Base-by-base conservation (phyloP, 164 flowering plant genomes). In the Magnolia changhungtana region DNA sequence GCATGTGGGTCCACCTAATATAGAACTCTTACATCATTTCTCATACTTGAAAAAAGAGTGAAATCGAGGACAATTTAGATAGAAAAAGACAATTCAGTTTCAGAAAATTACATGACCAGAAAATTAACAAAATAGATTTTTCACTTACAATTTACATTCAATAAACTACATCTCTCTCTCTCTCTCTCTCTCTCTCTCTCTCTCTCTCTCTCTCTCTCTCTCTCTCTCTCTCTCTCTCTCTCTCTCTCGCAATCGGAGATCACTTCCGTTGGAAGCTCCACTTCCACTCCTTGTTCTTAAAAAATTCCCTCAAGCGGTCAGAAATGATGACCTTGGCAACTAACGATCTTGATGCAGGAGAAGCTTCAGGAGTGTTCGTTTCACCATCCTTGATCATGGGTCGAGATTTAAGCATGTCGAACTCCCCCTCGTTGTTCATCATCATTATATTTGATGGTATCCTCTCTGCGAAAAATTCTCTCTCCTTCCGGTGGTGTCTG, bases 401-500 rank as follows among this genome's bases (percentile, higher is more conserved):
- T 27, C 69, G 66, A 16, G 16, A 11, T 67, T 75, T 84, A 65
- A 89, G 78, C 81, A 88, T 79, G 65, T 86, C 87, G 52, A 69
- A 80, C 37, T 80, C 87, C 13, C 89, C 92, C 1, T 81, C 71
- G 5, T 77, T 83, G 45, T 81, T 89, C 86, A 85, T 80, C 84
- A 87, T 81, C 76, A 84, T 84, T 76, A 86, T 70, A 63, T 83
- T 85, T 63, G 86, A 83, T 27, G 84, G 87, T n/a, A 89, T 78
- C 64, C 77, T 85, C 63, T 81, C 68, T 0, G 87, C 84, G 73
- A 81, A 88, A 77, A 76, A 88, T 24, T 78, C 78, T 64, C 79
- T 82, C 75, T 84, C 50, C 78, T 80, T 85, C 73, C 77, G 78
- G 21, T 82, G 87, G 71, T 88, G 74, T 85, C 87, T 87, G 77